Evolutionary conservation across 225 moss, liverwort and hornwort species (phyloP), one percentile per base, ranked within the genome.

Genomic region (Antitrichia curtipendula): DNA sequence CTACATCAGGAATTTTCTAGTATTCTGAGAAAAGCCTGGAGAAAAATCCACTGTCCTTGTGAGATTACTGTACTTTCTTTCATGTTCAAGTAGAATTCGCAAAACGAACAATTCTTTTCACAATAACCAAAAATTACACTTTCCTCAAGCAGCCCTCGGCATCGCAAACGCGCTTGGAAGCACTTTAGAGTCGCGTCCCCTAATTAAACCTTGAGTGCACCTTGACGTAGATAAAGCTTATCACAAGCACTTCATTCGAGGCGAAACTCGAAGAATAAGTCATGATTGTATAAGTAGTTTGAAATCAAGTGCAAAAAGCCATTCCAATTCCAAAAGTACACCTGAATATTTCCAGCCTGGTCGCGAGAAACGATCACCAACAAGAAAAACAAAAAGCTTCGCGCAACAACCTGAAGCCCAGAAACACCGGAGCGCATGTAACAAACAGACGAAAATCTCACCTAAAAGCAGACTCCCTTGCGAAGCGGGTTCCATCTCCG

Each of bases 401-500:
- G 22, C 29, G 21, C 71, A 82, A 76, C 47, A 82, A 82, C 53
- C 75, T 32, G 27, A 68, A 47, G 17, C 59, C 29, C 61, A 86
- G 40, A 17, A 57, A 78, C 53, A 38, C 71, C 49, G 40, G 13
- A 53, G 38, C 21, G 19, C 52, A 65, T 20, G 45, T 10, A 57
- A 56, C 12, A n/a, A 34, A 59, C 58, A 66, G 71, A 81, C 63
- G 89, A 45, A 66, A 83, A 49, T 49, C 64, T 85, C 81, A 97
- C 97, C 97, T 80, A 98, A 84, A 86, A 97, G 97, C 57, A 79
- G 93, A 84, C 97, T 98, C 76, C 98, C 96, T 89, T 91, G 71
- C 25, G 97, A 97, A 32, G 95, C 97, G 29, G 96, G 95, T 88
- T 97, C 98, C 96, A 98, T 89, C 85, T 98, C 95, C 87, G 87